Evolutionary conservation across 768 basidiomycete genomes (phyloP), one percentile per base, ranked within the genome.

Genomic region (Cystofilobasidium capitatum): DNA sequence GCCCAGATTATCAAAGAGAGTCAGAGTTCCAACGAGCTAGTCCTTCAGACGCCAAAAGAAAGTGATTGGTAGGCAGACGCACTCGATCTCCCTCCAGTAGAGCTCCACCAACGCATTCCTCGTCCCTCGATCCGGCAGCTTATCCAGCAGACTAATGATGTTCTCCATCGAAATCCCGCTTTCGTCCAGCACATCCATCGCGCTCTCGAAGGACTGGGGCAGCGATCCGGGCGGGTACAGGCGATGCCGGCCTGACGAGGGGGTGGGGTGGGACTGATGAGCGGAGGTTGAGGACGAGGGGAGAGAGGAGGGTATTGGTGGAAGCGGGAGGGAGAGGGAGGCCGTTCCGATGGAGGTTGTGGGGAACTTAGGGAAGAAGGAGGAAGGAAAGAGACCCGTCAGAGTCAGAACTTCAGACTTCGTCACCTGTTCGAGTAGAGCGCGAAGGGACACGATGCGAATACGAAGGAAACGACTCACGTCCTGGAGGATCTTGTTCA

Each of bases 91-190:
- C 36, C 70, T 40, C 66, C 71, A 73, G 45, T 73, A 73, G 0
- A 71, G 64, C 58, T 77, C 77, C 22, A 77, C 71, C 54, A 78
- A 71, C 24, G 72, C 73, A 69, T 76, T 76, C 22, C 75, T 73
- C 72, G 77, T 72, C 20, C 71, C 70, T 20, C 76, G 67, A 0
- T 76, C 75, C 1, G 76, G 77, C 2, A 78, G 74, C 55, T 76
- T 75, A 63, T 74, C 75, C 58, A 78, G 73, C 57, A 78, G 54
- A 69, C 74, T 73, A 54, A 76, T 73, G 40, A 78, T 62, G 70
- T 76, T 75, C 40, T 73, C 71, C 49, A 76, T 74, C 1, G 72
- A 71, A 22, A 78, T 75, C 22, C 77, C 77, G 57, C 74, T 75
- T 63, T 78, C 77, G 65, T 76, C 76, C 20, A 78, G 69, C 22